Conservation (phyloP, 2,329 filamentous ascomycete species). For the Mariannaea elegans region DNA sequence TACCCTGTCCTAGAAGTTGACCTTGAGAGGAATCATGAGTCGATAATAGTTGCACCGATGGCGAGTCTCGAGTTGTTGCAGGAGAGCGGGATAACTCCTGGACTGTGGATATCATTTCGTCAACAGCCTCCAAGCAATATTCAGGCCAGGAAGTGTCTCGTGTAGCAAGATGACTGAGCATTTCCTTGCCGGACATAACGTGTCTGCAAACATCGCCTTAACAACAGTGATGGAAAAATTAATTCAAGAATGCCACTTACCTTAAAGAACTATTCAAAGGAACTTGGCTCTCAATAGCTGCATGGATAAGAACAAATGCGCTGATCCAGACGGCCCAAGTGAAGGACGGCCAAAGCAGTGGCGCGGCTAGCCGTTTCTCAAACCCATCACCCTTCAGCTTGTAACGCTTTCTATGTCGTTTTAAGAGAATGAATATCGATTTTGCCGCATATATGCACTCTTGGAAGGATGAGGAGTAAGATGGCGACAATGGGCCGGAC, state of each 20-base stretch:
- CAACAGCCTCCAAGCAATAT: conserved; percentile 44
- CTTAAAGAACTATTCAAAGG: conserved; percentile 48
- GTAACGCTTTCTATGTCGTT: conserved; percentile 35
- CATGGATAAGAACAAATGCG: conserved; percentile 60
- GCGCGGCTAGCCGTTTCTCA: conserved; percentile 27
- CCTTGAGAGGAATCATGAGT: neutral
- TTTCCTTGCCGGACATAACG: conserved; percentile 41
- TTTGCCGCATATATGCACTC: conserved; percentile 60
- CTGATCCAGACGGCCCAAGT: conserved; percentile 65
- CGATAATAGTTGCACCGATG: neutral
- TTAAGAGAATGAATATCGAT: conserved; percentile 54
- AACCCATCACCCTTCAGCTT: conserved; percentile 16
- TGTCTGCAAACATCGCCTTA: too few species aligned
- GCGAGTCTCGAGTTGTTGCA: conserved; percentile 21
- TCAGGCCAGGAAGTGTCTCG: conserved; percentile 46
- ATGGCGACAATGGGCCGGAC: conserved; percentile 51
- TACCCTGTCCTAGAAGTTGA: neutral
- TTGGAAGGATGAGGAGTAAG: conserved; percentile 59
- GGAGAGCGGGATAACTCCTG: conserved; percentile 36
- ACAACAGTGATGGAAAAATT: too few species aligned
- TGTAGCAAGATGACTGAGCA: conserved; percentile 39
- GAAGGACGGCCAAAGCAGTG: conserved; percentile 59
- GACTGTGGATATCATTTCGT: conserved; percentile 43
- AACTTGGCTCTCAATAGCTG: conserved; percentile 56
- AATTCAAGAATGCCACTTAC: too few species aligned